Conservation (phyloP, 2,329 filamentous ascomycete genomes). For the Fulvia fulva region DNA sequence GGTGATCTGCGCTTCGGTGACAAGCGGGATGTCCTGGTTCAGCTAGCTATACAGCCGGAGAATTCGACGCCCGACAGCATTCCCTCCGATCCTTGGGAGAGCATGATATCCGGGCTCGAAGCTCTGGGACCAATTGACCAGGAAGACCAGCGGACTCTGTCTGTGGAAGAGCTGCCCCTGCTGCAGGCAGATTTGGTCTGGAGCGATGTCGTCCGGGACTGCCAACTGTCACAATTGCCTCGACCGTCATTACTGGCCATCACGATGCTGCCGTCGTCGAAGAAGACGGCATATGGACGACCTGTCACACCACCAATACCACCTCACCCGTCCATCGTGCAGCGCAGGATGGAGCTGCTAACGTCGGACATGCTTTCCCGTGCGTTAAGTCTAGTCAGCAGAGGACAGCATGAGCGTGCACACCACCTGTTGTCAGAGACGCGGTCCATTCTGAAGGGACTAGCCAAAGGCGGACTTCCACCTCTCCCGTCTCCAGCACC, state of each 20-base stretch:
- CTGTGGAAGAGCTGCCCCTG: constrained; percentile 89
- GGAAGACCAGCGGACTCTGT: constrained; percentile 76
- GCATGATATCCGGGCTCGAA: constrained; percentile 90
- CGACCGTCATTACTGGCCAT: constrained; percentile 89
- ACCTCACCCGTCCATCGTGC: constrained; percentile 89
- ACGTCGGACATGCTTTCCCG: constrained; percentile 97
- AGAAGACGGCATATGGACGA: constrained; percentile 28
- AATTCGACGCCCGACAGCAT: constrained; percentile 75
- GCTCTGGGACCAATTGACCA: constrained; percentile 82
- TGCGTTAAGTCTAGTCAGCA: constrained; percentile 82
- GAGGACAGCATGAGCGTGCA: constrained; percentile 88
- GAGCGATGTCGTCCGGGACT: constrained; percentile 88
- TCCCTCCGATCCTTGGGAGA: constrained; percentile 94
- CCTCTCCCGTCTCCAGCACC: constrained; percentile 66
- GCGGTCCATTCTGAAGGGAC: constrained; percentile 87
- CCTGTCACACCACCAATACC: constrained; percentile 74
- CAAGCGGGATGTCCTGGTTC: constrained; percentile 89
- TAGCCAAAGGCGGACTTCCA: constrained; percentile 90
- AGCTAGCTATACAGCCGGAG: constrained; percentile 87
- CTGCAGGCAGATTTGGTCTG: constrained; percentile 93
- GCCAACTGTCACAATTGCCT: constrained; percentile 77
- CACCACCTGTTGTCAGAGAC: constrained; percentile 92
- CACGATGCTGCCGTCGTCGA: constrained; percentile 71
- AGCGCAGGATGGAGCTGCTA: constrained; percentile 93
- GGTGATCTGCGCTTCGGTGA: constrained; percentile 94